Base-by-base conservation (phyloP, 768 basidiomycete genomes). In the Agrocybe pediades region DNA sequence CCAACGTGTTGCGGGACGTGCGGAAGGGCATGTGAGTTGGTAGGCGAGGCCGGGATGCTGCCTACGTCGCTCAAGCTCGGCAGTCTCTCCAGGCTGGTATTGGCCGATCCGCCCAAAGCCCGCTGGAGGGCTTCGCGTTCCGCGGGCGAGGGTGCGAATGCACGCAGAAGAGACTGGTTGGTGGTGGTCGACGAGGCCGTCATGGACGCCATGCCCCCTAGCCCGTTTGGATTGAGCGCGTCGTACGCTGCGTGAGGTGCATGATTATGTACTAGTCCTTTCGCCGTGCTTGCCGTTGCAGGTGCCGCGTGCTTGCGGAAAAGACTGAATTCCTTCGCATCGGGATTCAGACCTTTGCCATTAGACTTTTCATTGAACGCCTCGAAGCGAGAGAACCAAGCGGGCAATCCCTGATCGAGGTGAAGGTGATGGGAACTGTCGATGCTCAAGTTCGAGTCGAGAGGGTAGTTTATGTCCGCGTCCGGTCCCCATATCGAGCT, bases 141-240 rank as follows among this genome's bases (percentile, higher is more conserved):
- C 57, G 86, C 90, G 49, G 87, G 88, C 57, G 91, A 93, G 26
- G 91, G 92, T 29, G 90, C 91, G 68, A 95, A 95, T 16, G 91
- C 92, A 63, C 88, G 90, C 53, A 90, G 74, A 19, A 84, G 70
- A 25, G 79, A 80, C 42, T 70, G 75, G 43, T 65, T 79, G 9
- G n/a, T n/a, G n/a, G n/a, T n/a, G n/a, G 78, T 74, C 3, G 83
- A 77, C 2, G 77, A 65, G 0, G 75, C 60, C 1, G 73, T 65
- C 3, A 76, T 55, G 41, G 72, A 57, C 43, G 68, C 56, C 47
- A 62, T 65, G 15, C 71, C 58, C 39, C 72, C 73, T 11, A 81
- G 70, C n/a, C 85, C 83, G 40, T 77, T 84, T 16, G 86, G 85
- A 61, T 86, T 85, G 29, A 87, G 71, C 16, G 80, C 80, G 55